Evolutionary conservation across 768 basidiomycete species (phyloP).

Genomic region (Suillus plorans): DNA sequence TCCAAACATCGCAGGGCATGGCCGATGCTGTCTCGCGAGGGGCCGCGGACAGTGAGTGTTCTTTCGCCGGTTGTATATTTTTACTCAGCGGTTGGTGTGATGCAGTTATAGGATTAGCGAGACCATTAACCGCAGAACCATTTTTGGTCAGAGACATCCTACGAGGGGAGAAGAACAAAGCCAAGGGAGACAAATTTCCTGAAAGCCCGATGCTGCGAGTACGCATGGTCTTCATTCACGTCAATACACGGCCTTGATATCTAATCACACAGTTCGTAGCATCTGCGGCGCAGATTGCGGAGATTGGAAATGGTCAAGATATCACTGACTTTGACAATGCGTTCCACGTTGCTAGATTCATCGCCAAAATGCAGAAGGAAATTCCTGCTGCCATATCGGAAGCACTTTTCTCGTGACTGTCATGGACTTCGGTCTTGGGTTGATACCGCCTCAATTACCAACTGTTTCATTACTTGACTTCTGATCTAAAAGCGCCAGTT

Average conservation of each 20-base stretch:
- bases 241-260: background rate
- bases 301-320: conserved; percentile 34
- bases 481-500: background rate
- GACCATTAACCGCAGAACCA: conserved; percentile 31
- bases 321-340: conserved; percentile 30
- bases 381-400: conserved; percentile 32
- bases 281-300: conserved; percentile 30
- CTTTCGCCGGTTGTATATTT: background rate
- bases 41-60: conserved; percentile 26
- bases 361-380: conserved; percentile 30
- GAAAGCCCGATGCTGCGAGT: conserved; percentile 36
- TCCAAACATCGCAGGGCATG: conserved; percentile 29
- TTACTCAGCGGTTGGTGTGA: background rate
- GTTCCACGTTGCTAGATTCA: conserved; percentile 32
- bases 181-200: conserved; percentile 32
- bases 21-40: conserved; percentile 24
- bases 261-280: conserved; percentile 26
- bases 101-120: conserved; percentile 30
- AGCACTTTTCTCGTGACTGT: conserved; percentile 16
- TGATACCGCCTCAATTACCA: background rate
- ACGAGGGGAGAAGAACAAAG: conserved; percentile 20
- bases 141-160: conserved; percentile 29
- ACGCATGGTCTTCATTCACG: background rate
- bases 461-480: background rate
- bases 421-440: background rate